phyloP scores from a whole-genome alignment of 2,329 filamentous ascomycete species.

The Calonectria henricotiae region DNA sequence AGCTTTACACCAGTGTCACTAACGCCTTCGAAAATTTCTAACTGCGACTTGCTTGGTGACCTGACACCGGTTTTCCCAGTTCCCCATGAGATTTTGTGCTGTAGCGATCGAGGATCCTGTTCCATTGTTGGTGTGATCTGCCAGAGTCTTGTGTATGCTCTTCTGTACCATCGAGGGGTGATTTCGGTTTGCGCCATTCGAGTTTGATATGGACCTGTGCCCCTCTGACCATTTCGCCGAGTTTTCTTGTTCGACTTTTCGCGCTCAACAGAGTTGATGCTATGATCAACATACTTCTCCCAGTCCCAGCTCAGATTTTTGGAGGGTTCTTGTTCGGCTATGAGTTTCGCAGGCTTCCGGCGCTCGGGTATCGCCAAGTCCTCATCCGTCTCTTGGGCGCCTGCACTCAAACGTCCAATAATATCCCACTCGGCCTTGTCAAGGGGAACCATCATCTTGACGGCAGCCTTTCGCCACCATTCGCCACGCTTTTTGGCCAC shows the following conservation, averaged over 20 bases:
- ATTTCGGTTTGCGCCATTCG: constrained; percentile 55
- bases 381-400: constrained; percentile 56
- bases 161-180: constrained; percentile 63
- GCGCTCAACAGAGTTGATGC: constrained; percentile 61
- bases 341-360: constrained; percentile 46
- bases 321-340: not conserved
- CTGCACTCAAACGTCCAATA: constrained; percentile 65
- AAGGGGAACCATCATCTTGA: constrained; percentile 71
- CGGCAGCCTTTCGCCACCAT: constrained; percentile 65
- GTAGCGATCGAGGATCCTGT: constrained; percentile 53
- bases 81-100: constrained; percentile 67
- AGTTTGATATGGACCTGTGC: constrained; percentile 60
- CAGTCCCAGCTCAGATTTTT: constrained; percentile 59
- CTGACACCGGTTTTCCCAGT: constrained; percentile 49
- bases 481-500: constrained; percentile 62
- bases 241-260: constrained; percentile 54
- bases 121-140: constrained; percentile 63
- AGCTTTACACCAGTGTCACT: constrained; percentile 52
- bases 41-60: constrained; percentile 55
- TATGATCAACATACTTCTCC: constrained; percentile 60
- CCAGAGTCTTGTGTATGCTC: constrained; percentile 67
- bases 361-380: constrained; percentile 60
- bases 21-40: constrained; percentile 67
- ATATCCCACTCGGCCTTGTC: constrained; percentile 70
- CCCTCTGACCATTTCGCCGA: constrained; percentile 57